Evolutionary conservation across 2,329 filamentous ascomycete species (phyloP).

Genomic region (Aphanocladium album): DNA sequence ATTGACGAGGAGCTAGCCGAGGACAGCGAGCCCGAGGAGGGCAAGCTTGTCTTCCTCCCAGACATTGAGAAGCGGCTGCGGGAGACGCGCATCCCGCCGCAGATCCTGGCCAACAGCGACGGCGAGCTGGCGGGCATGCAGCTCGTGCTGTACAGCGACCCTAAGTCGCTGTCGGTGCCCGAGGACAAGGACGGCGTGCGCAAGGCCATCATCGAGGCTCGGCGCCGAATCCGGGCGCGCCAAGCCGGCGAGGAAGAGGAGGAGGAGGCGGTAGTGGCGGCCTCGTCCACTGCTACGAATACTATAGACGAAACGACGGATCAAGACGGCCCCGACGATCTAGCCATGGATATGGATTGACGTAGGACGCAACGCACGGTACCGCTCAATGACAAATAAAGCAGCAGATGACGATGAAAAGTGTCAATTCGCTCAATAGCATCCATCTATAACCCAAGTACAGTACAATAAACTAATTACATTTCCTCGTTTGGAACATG

Average conservation of each 20-base stretch:
- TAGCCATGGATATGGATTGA: constrained; percentile 64
- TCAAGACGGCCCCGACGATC: constrained; percentile 40
- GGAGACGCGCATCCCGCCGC: constrained; percentile 62
- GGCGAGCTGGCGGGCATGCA: constrained; percentile 58
- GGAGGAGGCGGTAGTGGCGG: constrained; percentile 28
- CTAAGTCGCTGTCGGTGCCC: constrained; percentile 69
- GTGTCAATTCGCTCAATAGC: neutral
- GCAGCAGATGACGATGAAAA: neutral
- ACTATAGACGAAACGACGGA: neutral
- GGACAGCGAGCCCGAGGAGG: constrained; percentile 38
- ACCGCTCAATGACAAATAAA: neutral
- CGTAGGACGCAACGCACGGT: neutral
- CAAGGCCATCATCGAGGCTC: constrained; percentile 76
- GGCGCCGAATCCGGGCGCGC: constrained; percentile 59
- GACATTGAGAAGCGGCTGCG: constrained; percentile 79
- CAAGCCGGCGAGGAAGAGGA: constrained; percentile 33
- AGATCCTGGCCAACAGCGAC: constrained; percentile 55
- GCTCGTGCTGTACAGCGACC: constrained; percentile 80
- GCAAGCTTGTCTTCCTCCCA: constrained; percentile 70
- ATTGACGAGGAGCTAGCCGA: constrained; percentile 78
- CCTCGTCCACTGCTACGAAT: neutral
- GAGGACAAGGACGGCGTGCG: constrained; percentile 72
- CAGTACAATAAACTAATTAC: neutral
- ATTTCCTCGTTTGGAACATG: neutral
- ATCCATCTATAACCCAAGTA: neutral